Percentiles rank a stretch among this genome's conserved stretches.
These are phyloP conservation scores for Aspergillus ochraceus DNA, from an alignment of 2,329 filamentous ascomycete species.

Conservation along the genomic window DNA sequence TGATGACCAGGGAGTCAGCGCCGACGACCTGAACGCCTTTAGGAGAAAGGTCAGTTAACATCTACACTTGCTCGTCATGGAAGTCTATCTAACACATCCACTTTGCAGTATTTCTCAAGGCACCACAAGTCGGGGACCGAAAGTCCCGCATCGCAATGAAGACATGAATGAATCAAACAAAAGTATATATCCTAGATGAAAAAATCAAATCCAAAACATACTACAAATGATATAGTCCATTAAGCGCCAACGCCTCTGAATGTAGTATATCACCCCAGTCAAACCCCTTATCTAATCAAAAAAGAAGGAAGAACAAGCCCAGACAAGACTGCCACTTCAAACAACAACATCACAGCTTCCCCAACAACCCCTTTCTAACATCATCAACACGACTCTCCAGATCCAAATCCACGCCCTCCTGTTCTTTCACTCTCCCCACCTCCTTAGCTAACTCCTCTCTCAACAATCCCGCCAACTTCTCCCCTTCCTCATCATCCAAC, in stretches of 20 bases:
- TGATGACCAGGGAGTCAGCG: slow-evolving; percentile 48
- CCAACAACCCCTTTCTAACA: slow-evolving; percentile 9
- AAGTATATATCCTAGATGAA: background rate
- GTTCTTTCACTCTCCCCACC: slow-evolving; percentile 33
- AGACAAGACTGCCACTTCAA: background rate
- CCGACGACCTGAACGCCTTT: slow-evolving; percentile 69
- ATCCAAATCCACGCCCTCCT: slow-evolving; percentile 39
- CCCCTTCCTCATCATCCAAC: slow-evolving; percentile 48
- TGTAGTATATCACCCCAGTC: background rate
- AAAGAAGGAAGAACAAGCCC: too few relatives aligned
- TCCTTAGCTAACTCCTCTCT: slow-evolving; percentile 40
- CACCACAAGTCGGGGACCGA: slow-evolving; percentile 6
- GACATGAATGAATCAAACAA: background rate
- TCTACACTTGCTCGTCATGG: background rate
- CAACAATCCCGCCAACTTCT: slow-evolving; percentile 36
- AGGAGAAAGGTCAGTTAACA: slow-evolving; percentile 48
- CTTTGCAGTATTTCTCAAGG: slow-evolving; percentile 18
- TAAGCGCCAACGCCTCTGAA: background rate
- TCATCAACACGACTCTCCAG: slow-evolving; percentile 12
- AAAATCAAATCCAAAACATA: background rate
- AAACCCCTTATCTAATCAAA: background rate
- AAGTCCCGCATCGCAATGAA: slow-evolving; percentile 7
- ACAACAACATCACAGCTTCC: slow-evolving; percentile 20
- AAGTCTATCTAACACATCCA: background rate
- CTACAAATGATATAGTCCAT: background rate